phyloP scores from a whole-genome alignment of 2,329 filamentous ascomycete species.

The Ophiostoma piceae region DNA sequence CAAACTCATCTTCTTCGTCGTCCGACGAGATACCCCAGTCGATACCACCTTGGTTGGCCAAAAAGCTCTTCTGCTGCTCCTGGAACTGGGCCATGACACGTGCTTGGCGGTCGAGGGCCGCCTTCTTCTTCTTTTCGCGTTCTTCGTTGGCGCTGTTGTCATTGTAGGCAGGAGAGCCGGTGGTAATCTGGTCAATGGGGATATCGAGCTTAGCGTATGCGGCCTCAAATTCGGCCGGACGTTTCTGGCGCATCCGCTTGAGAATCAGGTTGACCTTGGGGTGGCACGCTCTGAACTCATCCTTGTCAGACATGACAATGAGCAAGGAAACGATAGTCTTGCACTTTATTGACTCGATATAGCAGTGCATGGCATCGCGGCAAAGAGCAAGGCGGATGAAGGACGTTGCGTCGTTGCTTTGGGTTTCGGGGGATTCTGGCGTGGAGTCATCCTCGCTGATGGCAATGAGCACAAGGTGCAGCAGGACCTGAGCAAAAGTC shows the following conservation, averaged over 20 bases:
- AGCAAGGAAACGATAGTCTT: slow-evolving; percentile 62
- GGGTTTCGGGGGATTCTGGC: background rate
- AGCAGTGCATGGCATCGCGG: slow-evolving; percentile 44
- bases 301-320: slow-evolving; percentile 57
- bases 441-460: slow-evolving; percentile 69
- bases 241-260: slow-evolving; percentile 77
- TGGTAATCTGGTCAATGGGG: slow-evolving; percentile 72
- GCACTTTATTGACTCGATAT: slow-evolving; percentile 27
- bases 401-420: slow-evolving; percentile 44
- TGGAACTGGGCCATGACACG: slow-evolving; percentile 98
- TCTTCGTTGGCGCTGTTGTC: slow-evolving; percentile 61
- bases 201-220: slow-evolving; percentile 61
- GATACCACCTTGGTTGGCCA: slow-evolving; percentile 79
- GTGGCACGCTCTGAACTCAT: slow-evolving; percentile 75
- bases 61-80: slow-evolving; percentile 90
- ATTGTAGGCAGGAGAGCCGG: slow-evolving; percentile 69
- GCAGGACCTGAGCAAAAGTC: slow-evolving; percentile 82
- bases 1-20: slow-evolving; percentile 51
- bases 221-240: slow-evolving; percentile 64
- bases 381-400: slow-evolving; percentile 69
- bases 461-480: slow-evolving; percentile 82
- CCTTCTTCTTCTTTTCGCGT: slow-evolving; percentile 79
- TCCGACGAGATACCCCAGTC: slow-evolving; percentile 77
- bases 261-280: slow-evolving; percentile 80
- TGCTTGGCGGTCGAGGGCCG: slow-evolving; percentile 82